These are phyloP conservation scores for Ogataea salicorniae DNA, from an alignment of 805 yeast species.

Conservation along the genomic window DNA sequence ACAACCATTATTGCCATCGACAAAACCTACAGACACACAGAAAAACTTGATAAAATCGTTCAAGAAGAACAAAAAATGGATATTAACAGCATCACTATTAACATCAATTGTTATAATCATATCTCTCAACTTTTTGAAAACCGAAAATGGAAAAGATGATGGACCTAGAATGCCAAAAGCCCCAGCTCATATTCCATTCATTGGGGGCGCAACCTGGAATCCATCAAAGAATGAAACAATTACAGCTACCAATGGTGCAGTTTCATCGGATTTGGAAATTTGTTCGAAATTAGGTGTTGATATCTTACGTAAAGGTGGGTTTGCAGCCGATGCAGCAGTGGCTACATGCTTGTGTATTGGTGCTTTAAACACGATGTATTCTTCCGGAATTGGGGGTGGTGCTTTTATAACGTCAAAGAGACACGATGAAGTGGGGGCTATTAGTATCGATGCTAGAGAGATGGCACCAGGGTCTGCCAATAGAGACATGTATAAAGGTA, in stretches of 20 bases:
- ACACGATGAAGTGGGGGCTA: slow-evolving; percentile 39
- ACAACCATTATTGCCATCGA: background rate
- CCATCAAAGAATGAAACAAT: slow-evolving; percentile 38
- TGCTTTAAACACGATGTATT: slow-evolving; percentile 69
- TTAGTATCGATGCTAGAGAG: slow-evolving; percentile 82
- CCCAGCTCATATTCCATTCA: slow-evolving; percentile 28
- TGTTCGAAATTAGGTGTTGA: slow-evolving; percentile 62
- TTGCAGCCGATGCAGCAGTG: slow-evolving; percentile 92
- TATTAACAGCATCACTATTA: background rate
- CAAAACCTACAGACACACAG: background rate
- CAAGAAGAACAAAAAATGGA: background rate
- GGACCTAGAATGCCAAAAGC: slow-evolving; percentile 4
- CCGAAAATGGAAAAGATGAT: background rate
- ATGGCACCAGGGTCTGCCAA: slow-evolving; percentile 66
- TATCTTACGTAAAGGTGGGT: slow-evolving; percentile 55
- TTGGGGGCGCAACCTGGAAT: slow-evolving; percentile 36
- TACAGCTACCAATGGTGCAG: slow-evolving; percentile 49
- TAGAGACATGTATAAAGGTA: slow-evolving; percentile 56
- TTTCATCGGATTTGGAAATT: slow-evolving; percentile 56
- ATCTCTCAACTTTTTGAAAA: background rate
- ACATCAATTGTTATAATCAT: background rate
- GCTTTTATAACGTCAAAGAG: slow-evolving; percentile 55
- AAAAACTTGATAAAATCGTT: background rate
- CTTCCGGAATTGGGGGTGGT: slow-evolving; percentile 97
- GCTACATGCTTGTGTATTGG: slow-evolving; percentile 89